A percentile compares a stretch with the other conserved stretches of the same genome.
Conservation (phyloP, 768 basidiomycete species). For the Coprinellus aureogranulatus region DNA sequence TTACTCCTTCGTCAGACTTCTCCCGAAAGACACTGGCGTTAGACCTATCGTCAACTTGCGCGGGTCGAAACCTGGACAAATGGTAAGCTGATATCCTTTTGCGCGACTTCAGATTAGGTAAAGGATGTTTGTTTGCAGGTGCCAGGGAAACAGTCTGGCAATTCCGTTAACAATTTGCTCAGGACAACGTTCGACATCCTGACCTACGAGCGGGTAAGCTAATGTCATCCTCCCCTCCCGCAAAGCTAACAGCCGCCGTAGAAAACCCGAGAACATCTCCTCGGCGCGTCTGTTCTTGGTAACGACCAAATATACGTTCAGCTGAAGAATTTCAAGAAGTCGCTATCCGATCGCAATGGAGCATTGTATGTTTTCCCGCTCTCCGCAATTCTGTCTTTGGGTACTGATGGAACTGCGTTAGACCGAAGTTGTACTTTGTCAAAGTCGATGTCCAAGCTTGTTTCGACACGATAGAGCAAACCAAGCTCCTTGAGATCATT, state of each 20-base stretch:
- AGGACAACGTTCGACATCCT: constrained; percentile 84
- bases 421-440: constrained; percentile 90
- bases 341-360: constrained; percentile 42
- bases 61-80: constrained; percentile 36
- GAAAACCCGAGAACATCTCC: constrained; percentile 57
- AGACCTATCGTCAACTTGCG: constrained; percentile 91
- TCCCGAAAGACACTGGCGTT: constrained; percentile 95
- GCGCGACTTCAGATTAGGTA: not conserved
- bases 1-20: constrained; percentile 80
- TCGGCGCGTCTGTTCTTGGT: constrained; percentile 83
- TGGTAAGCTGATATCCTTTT: constrained; percentile 12
- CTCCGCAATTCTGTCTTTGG: not conserved
- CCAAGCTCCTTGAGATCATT: constrained; percentile 76
- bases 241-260: constrained; percentile 26
- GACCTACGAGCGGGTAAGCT: constrained; percentile 77
- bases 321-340: constrained; percentile 68
- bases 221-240: not conserved
- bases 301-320: constrained; percentile 77
- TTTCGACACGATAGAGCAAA: constrained; percentile 94
- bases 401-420: constrained; percentile 25
- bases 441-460: constrained; percentile 96
- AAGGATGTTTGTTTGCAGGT: constrained; percentile 13
- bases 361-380: constrained; percentile 42
- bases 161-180: constrained; percentile 86
- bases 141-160: constrained; percentile 15